Evolutionary conservation across 495 filamentous ascomycete species (phyloP).

Genomic region (Neurospora sp.): DNA sequence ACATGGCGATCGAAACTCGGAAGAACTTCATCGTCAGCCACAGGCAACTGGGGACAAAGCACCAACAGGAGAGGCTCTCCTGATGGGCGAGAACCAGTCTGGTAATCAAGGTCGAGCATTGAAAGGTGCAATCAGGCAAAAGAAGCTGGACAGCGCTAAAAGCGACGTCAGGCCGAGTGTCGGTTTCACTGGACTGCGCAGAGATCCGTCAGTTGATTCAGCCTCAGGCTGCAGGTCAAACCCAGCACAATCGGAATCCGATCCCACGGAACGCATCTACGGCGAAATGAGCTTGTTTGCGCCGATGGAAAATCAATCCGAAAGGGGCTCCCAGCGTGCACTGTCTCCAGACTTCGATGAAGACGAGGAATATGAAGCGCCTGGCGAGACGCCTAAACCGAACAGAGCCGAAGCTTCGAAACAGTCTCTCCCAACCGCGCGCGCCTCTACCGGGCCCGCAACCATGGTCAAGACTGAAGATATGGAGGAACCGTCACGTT

Average conservation of each 20-base stretch:
- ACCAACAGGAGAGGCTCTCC: neutral
- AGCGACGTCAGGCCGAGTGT: conserved; percentile 24
- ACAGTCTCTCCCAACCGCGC: conserved; percentile 38
- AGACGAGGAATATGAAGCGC: conserved; percentile 6
- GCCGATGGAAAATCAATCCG: conserved; percentile 41
- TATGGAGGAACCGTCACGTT: conserved; percentile 1
- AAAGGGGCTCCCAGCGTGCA: conserved; percentile 40
- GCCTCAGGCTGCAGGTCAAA: conserved; percentile 27
- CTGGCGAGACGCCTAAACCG: conserved; percentile 37
- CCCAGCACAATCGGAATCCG: conserved; percentile 37
- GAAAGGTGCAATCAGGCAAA: conserved; percentile 5
- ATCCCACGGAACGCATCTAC: conserved; percentile 45
- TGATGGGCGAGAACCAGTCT: neutral
- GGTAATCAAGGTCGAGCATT: neutral
- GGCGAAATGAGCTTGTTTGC: conserved; percentile 46
- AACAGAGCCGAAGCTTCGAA: conserved; percentile 32
- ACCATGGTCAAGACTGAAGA: conserved; percentile 30
- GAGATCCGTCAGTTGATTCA: conserved; percentile 29
- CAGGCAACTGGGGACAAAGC: neutral
- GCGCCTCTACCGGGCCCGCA: conserved; percentile 44
- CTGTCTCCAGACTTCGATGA: conserved; percentile 31
- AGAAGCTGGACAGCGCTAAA: conserved; percentile 15
- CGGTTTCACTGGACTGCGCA: conserved; percentile 28
- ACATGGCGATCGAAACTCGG: neutral
- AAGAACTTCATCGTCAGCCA: conserved; percentile 12